Conservation (phyloP, 169 alveolate genomes). For the Eimeria maxima region DNA sequence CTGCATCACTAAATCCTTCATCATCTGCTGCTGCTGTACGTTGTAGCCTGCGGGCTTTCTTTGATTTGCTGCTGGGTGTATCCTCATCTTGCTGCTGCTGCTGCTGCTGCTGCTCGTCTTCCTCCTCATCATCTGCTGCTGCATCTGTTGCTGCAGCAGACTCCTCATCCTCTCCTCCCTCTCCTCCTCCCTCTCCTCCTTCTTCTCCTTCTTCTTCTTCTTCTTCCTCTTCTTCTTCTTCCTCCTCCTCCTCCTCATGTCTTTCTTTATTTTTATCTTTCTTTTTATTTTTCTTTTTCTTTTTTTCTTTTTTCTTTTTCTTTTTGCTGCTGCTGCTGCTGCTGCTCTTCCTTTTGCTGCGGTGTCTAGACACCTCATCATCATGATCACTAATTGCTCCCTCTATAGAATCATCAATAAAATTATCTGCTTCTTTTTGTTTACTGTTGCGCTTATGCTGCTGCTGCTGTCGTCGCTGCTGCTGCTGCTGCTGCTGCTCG, state of each 20-base stretch:
- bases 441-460: slow-evolving; percentile 10
- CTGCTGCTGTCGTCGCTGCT: slow-evolving; percentile 10
- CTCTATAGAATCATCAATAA: not conserved
- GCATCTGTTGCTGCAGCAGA: no score
- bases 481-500: slow-evolving; percentile 36
- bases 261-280: not conserved
- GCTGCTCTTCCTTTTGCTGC: no score
- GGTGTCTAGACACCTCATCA: not conserved
- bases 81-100: slow-evolving; percentile 27
- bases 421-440: not conserved
- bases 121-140: no score
- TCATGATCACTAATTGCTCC: not conserved
- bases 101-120: slow-evolving; percentile 41
- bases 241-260: not conserved
- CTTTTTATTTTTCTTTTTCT: not conserved
- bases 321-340: no score
- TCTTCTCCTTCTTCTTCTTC: no score
- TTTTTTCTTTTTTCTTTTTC: not conserved
- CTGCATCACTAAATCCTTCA: not conserved
- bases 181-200: no score
- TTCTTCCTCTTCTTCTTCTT: no score
- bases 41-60: not conserved
- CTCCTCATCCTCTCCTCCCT: no score
- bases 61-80: not conserved
- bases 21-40: not conserved